phyloP scores from a whole-genome alignment of 345 rosid genomes.

The Linum trigynum region DNA sequence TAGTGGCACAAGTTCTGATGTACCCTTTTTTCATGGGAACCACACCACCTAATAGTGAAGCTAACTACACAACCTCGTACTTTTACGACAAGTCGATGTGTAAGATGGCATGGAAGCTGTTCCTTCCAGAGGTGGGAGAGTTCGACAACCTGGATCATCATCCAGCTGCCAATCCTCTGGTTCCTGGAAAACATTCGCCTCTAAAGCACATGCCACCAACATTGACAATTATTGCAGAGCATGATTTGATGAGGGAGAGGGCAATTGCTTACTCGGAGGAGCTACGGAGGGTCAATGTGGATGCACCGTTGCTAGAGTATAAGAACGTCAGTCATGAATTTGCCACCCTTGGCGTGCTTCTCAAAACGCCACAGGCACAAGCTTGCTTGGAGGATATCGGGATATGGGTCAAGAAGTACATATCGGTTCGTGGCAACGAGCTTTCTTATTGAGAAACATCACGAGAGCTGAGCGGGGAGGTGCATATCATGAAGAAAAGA shows the following conservation, averaged over 20 bases:
- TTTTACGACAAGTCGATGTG: conserved; percentile 9
- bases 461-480: neutral
- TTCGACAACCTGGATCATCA: conserved; percentile 2
- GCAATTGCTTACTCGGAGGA: conserved; percentile 9
- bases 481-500: neutral
- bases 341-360: conserved; percentile 3
- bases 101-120: conserved; percentile 7
- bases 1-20: conserved; percentile 10
- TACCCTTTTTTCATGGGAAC: conserved; percentile 5
- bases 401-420: conserved; percentile 11
- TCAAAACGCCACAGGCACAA: conserved; percentile 6
- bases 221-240: conserved; percentile 6
- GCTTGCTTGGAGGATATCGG: conserved; percentile 7
- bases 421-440: conserved; percentile 5
- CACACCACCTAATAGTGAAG: neutral
- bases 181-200: conserved; percentile 1
- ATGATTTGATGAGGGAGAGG: conserved; percentile 5
- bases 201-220: conserved; percentile 8
- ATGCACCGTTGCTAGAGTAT: conserved; percentile 8
- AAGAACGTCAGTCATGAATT: conserved; percentile 2
- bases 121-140: conserved; percentile 5
- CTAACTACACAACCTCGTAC: conserved; percentile 1
- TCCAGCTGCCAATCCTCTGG: conserved; percentile 4
- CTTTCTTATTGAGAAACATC: conserved; percentile 1
- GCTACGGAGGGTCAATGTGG: conserved; percentile 5